These are phyloP conservation scores for Pseudomonodictys pantanalensis DNA, from an alignment of 495 filamentous ascomycete species.

Conservation along the genomic window DNA sequence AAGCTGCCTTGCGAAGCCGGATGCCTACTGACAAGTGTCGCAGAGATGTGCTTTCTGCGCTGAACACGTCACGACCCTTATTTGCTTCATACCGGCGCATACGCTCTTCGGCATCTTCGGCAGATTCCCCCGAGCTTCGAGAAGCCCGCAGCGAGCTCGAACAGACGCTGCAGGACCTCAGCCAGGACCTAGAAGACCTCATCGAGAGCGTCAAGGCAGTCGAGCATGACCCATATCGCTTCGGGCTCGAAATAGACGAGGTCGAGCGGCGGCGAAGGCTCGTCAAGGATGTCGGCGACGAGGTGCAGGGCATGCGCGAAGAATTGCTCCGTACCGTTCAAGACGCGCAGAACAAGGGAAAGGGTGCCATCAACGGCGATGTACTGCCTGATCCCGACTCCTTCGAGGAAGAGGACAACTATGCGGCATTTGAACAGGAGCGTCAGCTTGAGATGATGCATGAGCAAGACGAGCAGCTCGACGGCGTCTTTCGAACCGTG, in stretches of 20 bases:
- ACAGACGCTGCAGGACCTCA: slow-evolving; percentile 68
- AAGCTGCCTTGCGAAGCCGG: not conserved
- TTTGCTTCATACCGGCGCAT: slow-evolving; percentile 97
- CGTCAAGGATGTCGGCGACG: slow-evolving; percentile 82
- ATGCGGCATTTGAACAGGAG: slow-evolving; percentile 87
- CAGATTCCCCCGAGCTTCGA: slow-evolving; percentile 75
- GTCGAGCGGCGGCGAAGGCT: slow-evolving; percentile 75
- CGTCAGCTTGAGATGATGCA: slow-evolving; percentile 87
- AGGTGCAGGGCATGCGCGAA: slow-evolving; percentile 83
- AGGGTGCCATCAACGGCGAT: slow-evolving; percentile 38
- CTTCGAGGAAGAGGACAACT: slow-evolving; percentile 63
- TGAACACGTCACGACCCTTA: slow-evolving; percentile 74
- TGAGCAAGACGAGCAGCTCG: slow-evolving; percentile 90
- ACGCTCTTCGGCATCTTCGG: slow-evolving; percentile 71
- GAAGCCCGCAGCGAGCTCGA: slow-evolving; percentile 83
- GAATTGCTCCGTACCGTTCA: slow-evolving; percentile 63
- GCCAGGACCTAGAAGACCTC: slow-evolving; percentile 84
- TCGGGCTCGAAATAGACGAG: slow-evolving; percentile 80
- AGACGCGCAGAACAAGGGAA: slow-evolving; percentile 38
- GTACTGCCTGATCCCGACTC: slow-evolving; percentile 68
- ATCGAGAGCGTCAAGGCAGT: slow-evolving; percentile 82
- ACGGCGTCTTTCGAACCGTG: slow-evolving; percentile 89
- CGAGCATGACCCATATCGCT: slow-evolving; percentile 84
- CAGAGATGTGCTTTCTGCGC: slow-evolving; percentile 74
- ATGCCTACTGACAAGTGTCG: slow-evolving; percentile 19